A percentile compares a stretch with the other conserved stretches of the same genome.
Evolutionary conservation across 495 filamentous ascomycete species (phyloP).

Genomic region (Aspergillus cavernicola): DNA sequence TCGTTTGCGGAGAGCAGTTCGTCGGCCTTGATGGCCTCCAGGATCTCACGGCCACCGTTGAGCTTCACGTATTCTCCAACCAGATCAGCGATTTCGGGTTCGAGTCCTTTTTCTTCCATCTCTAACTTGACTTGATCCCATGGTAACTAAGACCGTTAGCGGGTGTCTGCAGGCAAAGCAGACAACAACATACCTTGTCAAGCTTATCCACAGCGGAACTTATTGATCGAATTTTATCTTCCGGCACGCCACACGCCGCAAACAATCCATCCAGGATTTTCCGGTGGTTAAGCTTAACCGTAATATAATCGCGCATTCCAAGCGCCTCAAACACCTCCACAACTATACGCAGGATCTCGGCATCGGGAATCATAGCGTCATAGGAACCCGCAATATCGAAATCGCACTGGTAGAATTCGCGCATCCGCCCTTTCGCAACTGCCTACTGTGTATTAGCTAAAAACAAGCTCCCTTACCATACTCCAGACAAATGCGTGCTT

Average conservation of each 20-base stretch:
- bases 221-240: conserved; percentile 80
- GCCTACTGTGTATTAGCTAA: conserved; percentile 31
- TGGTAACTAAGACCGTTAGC: conserved; percentile 38
- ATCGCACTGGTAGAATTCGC: conserved; percentile 98
- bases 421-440: conserved; percentile 85
- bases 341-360: conserved; percentile 83
- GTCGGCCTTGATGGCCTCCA: conserved; percentile 61
- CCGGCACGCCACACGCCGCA: conserved; percentile 82
- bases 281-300: conserved; percentile 93
- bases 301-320: conserved; percentile 66
- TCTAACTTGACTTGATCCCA: conserved; percentile 94
- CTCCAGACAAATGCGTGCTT: too few species aligned
- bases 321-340: conserved; percentile 81
- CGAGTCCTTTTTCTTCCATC: conserved; percentile 86
- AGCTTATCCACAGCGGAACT: conserved; percentile 93
- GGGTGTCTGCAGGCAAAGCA: not conserved
- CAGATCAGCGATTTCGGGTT: conserved; percentile 68
- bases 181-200: conserved; percentile 58
- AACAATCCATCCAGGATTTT: conserved; percentile 95
- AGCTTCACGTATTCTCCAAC: conserved; percentile 77
- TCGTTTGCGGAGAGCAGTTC: conserved; percentile 61
- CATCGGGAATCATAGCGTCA: conserved; percentile 93
- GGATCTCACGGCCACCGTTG: conserved; percentile 65
- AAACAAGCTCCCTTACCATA: too few species aligned
- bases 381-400: conserved; percentile 91